Base-by-base conservation (phyloP, 129 eudicot species). In the Flaveria sonorensis region DNA sequence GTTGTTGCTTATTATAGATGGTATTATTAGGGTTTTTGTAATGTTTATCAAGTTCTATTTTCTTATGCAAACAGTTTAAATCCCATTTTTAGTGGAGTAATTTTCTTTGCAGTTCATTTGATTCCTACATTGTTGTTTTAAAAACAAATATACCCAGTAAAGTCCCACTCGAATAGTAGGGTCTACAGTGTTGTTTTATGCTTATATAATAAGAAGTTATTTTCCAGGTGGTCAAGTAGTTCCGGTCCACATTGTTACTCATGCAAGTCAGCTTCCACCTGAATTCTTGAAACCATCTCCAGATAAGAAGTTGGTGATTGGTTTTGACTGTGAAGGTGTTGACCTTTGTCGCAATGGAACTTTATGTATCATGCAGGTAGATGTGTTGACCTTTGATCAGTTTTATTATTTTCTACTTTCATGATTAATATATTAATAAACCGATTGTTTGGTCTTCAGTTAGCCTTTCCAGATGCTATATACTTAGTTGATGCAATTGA, bases 241-340 rank as follows among this genome's bases (percentile, higher is more conserved):
- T 75, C 96, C 97, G 16, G 72, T 95, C 45, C 96, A 89, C 81
- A 83, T 91, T 52, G 95, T 95, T 76, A 95, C 97, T 53, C 73
- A 89, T 77, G 84, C 90, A 68, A 73, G 85, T 73, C 93, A 91
- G 71, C 99, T 95, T 82, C 97, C 97, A 11, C 71, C 69, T 51
- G 99, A 91, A 18, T 89, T 95, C 64, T 74, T 95, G 79, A 85
- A 89, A 36, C 99, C 97, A 57, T 87, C 97, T 62, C 81, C 83
- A 43, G 90, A 85, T 51, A 81, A 53, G 40, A 82, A 89, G 43
- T 74, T 91, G 69, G 92, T 91, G 21, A 83, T 95, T 71, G 99
- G 99, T 73, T 90, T 91, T 70, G 99, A 95, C 64, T 95, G 99
- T 77, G 99, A 95, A 82, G 99, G 99, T 74, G 99, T 89, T 82